A percentile compares a stretch with the other conserved stretches of the same genome.
Evolutionary conservation across 1,139 yeast genomes (phyloP).

Genomic region (Geotrichum restrictum): DNA sequence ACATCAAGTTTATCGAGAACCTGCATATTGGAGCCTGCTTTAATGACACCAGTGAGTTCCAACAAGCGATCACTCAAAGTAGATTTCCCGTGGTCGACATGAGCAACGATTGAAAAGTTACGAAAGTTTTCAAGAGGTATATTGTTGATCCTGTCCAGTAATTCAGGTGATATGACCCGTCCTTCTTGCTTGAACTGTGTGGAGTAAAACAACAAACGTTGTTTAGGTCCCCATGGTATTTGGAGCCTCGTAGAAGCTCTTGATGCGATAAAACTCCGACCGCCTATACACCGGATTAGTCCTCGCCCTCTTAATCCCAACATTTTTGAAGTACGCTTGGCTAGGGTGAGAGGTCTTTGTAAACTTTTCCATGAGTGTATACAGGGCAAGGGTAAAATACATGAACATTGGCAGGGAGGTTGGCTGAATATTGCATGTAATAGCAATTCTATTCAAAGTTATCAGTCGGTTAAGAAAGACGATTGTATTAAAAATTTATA

Average conservation of each 20-base stretch:
- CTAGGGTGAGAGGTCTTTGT: neutral
- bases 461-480: no score
- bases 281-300: slow-evolving; percentile 1
- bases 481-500: no score
- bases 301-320: slow-evolving; percentile 9
- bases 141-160: slow-evolving; percentile 53
- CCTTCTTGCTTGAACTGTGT: slow-evolving; percentile 18
- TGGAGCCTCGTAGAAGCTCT: neutral
- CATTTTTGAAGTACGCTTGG: slow-evolving; percentile 3
- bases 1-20: slow-evolving; percentile 90
- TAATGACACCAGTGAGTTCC: slow-evolving; percentile 85
- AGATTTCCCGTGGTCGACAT: slow-evolving; percentile 97
- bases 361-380: neutral
- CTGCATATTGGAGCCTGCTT: slow-evolving; percentile 71
- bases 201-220: neutral
- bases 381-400: slow-evolving; percentile 4
- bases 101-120: slow-evolving; percentile 93
- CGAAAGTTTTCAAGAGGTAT: slow-evolving; percentile 82
- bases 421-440: no score
- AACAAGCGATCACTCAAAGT: slow-evolving; percentile 82
- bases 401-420: no score
- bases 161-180: slow-evolving; percentile 20
- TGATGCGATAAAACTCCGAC: neutral
- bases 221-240: neutral
- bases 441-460: no score